Percentiles rank a stretch among this genome's conserved stretches.
Evolutionary conservation across 2,329 filamentous ascomycete species (phyloP).

Genomic region (Pochonia chlamydosporia): DNA sequence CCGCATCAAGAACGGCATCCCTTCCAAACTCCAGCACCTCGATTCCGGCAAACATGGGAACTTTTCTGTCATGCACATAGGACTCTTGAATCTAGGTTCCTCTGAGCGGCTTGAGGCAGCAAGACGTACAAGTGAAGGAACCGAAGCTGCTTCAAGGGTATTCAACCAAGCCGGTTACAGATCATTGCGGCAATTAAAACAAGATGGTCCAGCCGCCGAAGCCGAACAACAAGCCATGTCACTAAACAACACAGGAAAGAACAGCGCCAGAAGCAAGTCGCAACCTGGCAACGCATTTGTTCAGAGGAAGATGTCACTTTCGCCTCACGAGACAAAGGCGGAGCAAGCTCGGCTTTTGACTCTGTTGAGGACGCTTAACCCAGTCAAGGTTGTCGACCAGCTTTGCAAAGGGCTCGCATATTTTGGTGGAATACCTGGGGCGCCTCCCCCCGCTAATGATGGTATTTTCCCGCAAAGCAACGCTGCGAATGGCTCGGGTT

Average conservation of each 20-base stretch:
- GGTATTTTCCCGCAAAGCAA: constrained; percentile 48
- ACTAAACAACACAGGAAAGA: neutral
- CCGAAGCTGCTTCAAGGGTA: constrained; percentile 50
- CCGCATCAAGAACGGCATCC: constrained; percentile 47
- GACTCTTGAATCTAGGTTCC: constrained; percentile 39
- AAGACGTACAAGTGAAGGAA: constrained; percentile 57
- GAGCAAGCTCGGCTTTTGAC: constrained; percentile 56
- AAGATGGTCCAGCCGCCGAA: neutral
- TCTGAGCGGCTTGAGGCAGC: constrained; percentile 48
- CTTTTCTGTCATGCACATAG: constrained; percentile 59
- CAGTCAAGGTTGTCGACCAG: constrained; percentile 53
- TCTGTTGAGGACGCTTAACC: constrained; percentile 49
- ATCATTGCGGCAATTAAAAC: constrained; percentile 31
- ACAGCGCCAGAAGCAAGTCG: neutral
- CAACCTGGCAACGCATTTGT: neutral
- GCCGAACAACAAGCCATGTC: neutral
- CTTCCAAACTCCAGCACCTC: constrained; percentile 56
- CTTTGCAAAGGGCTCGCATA: constrained; percentile 58
- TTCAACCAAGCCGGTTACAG: constrained; percentile 50
- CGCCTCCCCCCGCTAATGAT: constrained; percentile 44
- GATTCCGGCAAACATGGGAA: constrained; percentile 52
- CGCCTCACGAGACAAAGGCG: constrained; percentile 44
- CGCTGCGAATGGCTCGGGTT: constrained; percentile 50
- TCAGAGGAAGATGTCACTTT: constrained; percentile 9
- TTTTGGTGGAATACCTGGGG: constrained; percentile 55